Percentiles rank a stretch among this genome's conserved stretches.
phyloP scores from a whole-genome alignment of 2,329 filamentous ascomycete species.

The Byssochlamys sp. region DNA sequence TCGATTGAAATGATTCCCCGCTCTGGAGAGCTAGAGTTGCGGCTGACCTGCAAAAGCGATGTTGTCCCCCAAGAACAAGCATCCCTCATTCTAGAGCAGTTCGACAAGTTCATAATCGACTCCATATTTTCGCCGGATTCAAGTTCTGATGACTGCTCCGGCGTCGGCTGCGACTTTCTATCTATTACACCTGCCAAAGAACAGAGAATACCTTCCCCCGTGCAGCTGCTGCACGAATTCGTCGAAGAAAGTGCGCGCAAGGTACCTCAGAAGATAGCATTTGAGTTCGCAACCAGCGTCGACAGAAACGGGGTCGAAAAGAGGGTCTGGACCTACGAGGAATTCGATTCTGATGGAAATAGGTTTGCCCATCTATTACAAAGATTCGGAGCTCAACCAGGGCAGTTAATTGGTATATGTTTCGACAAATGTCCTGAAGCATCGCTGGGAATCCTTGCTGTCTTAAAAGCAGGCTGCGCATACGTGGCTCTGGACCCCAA shows the following conservation, averaged over 20 bases:
- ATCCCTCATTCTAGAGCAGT: conserved; percentile 56
- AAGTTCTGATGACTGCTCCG: conserved; percentile 31
- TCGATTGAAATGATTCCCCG: conserved; percentile 68
- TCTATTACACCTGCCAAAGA: conserved; percentile 58
- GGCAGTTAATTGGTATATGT: conserved; percentile 62
- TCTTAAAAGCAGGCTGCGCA: conserved; percentile 70
- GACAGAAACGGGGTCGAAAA: conserved; percentile 38
- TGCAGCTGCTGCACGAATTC: conserved; percentile 63
- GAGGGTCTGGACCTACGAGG: conserved; percentile 61
- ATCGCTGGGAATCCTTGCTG: conserved; percentile 70
- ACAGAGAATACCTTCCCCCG: conserved; percentile 47
- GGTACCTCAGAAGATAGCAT: conserved; percentile 53
- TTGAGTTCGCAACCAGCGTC: conserved; percentile 63
- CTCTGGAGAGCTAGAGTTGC: conserved; percentile 45
- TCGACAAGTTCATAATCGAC: conserved; percentile 56
- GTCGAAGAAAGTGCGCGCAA: conserved; percentile 55
- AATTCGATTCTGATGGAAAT: conserved; percentile 64
- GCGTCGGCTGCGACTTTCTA: conserved; percentile 29
- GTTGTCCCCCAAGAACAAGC: conserved; percentile 62
- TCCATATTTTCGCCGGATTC: conserved; percentile 44
- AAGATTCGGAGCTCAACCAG: conserved; percentile 40
- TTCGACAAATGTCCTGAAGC: conserved; percentile 81
- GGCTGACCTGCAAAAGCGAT: conserved; percentile 56
- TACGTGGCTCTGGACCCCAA: conserved; percentile 72
- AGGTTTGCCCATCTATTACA: conserved; percentile 58